Evolutionary conservation across 225 moss, liverwort and hornwort genomes (phyloP), one percentile per base, ranked within the genome.

Genomic region (Rhytidiadelphus loreus): DNA sequence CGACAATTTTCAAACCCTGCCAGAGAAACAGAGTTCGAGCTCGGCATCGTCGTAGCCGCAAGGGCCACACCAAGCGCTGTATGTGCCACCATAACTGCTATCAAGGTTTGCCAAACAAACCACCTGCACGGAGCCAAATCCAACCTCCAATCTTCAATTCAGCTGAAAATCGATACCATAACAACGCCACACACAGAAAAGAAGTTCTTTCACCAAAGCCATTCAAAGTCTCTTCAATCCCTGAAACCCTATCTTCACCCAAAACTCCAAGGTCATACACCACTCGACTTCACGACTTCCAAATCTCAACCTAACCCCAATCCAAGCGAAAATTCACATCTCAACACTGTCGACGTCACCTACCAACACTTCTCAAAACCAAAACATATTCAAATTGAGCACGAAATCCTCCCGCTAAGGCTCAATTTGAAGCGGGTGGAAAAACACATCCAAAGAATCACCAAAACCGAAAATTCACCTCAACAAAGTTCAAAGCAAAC

Each of bases 1-100:
- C 90, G 90, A 85, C 90, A 85, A 78, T 90, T 92, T 64, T 90
- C 90, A 82, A 92, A 92, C 89, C 90, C 89, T 85, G 90, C 85
- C 71, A 90, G 77, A n/a, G 81, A 81, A 77, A 90, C 50, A 85
- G 90, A 86, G 85, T 81, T 90, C 77, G 89, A 89, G 82, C 82
- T 89, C 58, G 83, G 55, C 79, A 92, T 88, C 86, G 92, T 53
- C 72, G 90, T 89, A 78, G 82, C 88, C 77, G 92, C 92, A 86
- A 84, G 57, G 87, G 89, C 90, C 74, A 92, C 78, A 62, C 90
- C 85, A 85, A 90, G 89, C 53, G 87, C 90, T 64, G 92, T 87
- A 78, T 77, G 90, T 72, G 90, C 78, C 89, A 87, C 72, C 90
- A 92, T 90, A 82, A n/a, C 83, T 79, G 80, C 32, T 43, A 24